Percentiles rank a stretch among this genome's conserved stretches.
Evolutionary conservation across 75 land plant genomes (phyloP).

Genomic region (Ceratopteris richardii): DNA sequence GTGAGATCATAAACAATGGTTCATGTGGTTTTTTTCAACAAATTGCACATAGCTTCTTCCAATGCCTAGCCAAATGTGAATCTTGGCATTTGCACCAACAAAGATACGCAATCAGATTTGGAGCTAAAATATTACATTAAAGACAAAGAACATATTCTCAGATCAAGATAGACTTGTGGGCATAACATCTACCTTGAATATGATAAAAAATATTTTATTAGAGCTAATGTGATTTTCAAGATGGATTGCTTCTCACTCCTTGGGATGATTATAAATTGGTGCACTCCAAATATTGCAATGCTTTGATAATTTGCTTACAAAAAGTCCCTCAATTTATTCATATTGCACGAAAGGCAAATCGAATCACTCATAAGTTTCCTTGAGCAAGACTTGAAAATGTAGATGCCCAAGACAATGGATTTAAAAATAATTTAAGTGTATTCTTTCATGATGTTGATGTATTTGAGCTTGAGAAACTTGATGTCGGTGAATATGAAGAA

Average conservation of each 20-base stretch:
- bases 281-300: constrained; percentile 9
- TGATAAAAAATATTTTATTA: constrained; percentile 3
- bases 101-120: too few species aligned
- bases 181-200: too few species aligned
- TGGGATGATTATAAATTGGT: constrained; percentile 7
- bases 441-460: background rate
- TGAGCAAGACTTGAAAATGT: background rate
- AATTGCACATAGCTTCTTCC: too few species aligned
- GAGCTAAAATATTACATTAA: too few species aligned
- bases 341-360: constrained; percentile 5
- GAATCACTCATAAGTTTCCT: constrained; percentile 1
- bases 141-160: too few species aligned
- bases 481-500: background rate
- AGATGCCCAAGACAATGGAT: background rate
- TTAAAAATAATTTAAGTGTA: background rate
- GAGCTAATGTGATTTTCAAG: background rate
- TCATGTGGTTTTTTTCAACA: too few species aligned
- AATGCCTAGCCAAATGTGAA: too few species aligned
- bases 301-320: constrained; percentile 8
- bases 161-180: too few species aligned
- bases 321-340: constrained; percentile 4
- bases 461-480: background rate
- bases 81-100: too few species aligned
- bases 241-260: constrained; percentile 5
- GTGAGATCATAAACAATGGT: too few species aligned